Evolutionary conservation across 768 basidiomycete genomes (phyloP), one percentile per base, ranked within the genome.

Genomic region (Lactarius psammicola): DNA sequence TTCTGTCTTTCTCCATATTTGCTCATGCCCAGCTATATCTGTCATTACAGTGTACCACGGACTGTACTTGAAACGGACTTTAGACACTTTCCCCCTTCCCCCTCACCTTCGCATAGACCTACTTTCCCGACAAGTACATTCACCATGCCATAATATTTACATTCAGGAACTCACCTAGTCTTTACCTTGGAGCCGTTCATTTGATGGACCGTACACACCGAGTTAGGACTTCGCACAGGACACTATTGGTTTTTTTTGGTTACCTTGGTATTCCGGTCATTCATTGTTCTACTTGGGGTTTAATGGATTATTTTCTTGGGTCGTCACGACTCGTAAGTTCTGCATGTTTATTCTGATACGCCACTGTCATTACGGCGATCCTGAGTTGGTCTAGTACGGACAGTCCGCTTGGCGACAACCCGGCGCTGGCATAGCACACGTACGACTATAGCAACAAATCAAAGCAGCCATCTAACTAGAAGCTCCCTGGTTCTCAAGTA

Each of bases 1-100:
- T 23, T 38, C 4, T 18, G 34, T 63, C 26, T 46, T 15, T 46
- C 17, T 44, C 26, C 31, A 7, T 18, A 20, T 18, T 31, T 55
- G 17, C n/a, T 38, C 36, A 34, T 7, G 18, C 31, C 34, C 26
- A 26, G 3, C 4, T 36, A 38, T 26, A 23, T 57, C 56, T 34
- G 34, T 57, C 56, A 57, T 23, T 36, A 26, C 34, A 13, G 31
- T 33, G 55, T 57, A 40, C 34, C 56, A 57, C 13, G 56, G 56
- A 57, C 56, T 57, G 56, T 57, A 57, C 34, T 57, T 38, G 23
- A 38, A 57, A 38, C n/a, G 56, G 56, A 57, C 56, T 23, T 38
- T 23, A 38, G 34, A 57, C 56, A 38, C 40, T 57, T 56, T 4
- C n/a, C n/a, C n/a, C n/a, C 34, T n/a, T 11, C 1, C 33, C 23